These are phyloP conservation scores for Phialophora tarda DNA, from an alignment of 2,329 filamentous ascomycete species.

Conservation along the genomic window DNA sequence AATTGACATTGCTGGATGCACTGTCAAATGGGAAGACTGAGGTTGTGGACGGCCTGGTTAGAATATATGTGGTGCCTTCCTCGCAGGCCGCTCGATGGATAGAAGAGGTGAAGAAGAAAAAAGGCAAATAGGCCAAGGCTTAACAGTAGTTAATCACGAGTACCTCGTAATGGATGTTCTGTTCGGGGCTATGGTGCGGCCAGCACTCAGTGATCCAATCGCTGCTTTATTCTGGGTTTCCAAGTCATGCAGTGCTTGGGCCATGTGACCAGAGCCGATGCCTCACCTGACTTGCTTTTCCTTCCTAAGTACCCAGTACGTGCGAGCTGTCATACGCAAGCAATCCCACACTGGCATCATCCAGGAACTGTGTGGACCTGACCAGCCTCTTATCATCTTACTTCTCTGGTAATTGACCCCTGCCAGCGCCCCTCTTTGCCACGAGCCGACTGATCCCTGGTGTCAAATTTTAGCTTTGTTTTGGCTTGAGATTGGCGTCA, in stretches of 20 bases:
- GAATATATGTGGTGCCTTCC: slow-evolving; percentile 80
- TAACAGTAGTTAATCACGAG: too few species aligned
- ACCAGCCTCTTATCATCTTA: background rate
- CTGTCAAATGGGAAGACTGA: slow-evolving; percentile 78
- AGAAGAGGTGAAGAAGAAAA: slow-evolving; percentile 80
- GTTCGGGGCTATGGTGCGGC: background rate
- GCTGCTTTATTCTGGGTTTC: background rate
- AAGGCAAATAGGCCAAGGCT: slow-evolving; percentile 42
- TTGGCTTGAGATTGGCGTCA: slow-evolving; percentile 21
- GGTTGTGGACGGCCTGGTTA: slow-evolving; percentile 83
- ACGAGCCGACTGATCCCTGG: slow-evolving; percentile 20
- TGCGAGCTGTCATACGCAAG: slow-evolving; percentile 1
- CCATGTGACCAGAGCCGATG: background rate
- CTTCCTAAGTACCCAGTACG: background rate
- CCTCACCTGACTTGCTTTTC: slow-evolving; percentile 1
- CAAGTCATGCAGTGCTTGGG: background rate
- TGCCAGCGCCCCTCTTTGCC: slow-evolving; percentile 22
- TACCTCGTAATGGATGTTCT: too few species aligned
- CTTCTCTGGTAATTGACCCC: slow-evolving; percentile 8
- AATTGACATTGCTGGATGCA: slow-evolving; percentile 75
- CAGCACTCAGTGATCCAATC: background rate
- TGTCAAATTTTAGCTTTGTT: slow-evolving; percentile 13
- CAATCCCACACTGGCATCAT: background rate
- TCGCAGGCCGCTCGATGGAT: slow-evolving; percentile 75
- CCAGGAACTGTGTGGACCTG: background rate